Evolutionary conservation across 148 eudicot species (phyloP).

Genomic region (Nepenthes mirabilis): DNA sequence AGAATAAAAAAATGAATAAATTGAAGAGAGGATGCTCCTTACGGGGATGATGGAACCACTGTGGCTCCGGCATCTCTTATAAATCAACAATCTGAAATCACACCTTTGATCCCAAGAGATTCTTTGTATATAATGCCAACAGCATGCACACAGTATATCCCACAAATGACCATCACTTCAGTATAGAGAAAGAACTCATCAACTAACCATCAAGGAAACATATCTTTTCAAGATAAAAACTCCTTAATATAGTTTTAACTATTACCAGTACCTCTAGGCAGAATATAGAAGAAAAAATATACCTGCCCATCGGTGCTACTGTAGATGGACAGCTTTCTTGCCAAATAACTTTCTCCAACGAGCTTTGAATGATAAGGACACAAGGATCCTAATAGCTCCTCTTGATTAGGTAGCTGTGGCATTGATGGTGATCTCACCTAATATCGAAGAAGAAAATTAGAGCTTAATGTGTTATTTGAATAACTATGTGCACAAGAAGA

Average conservation of each 20-base stretch:
- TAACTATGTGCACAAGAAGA: no score
- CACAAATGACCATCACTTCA: not conserved
- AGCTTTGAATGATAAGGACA: conserved; percentile 72
- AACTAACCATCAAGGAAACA: no score
- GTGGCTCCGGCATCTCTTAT: no score
- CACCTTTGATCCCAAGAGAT: no score
- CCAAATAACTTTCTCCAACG: conserved; percentile 85
- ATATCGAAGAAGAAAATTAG: not conserved
- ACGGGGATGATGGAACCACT: no score
- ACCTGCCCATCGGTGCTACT: conserved; percentile 86
- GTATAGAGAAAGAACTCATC: not conserved
- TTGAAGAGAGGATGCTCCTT: no score
- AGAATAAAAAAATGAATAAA: no score
- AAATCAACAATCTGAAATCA: no score
- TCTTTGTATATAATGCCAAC: no score
- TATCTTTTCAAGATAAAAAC: no score
- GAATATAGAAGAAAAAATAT: conserved; percentile 1
- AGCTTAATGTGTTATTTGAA: no score
- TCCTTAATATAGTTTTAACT: not conserved
- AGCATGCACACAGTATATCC: not conserved
- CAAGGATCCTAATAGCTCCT: conserved; percentile 45
- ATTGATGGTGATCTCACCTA: conserved; percentile 67
- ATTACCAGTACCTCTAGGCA: not conserved
- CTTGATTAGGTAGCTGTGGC: conserved; percentile 60
- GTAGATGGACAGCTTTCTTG: conserved; percentile 53